Evolutionary conservation across 2,329 filamentous ascomycete species (phyloP).

Genomic region (Dendrostoma leiphaemia): DNA sequence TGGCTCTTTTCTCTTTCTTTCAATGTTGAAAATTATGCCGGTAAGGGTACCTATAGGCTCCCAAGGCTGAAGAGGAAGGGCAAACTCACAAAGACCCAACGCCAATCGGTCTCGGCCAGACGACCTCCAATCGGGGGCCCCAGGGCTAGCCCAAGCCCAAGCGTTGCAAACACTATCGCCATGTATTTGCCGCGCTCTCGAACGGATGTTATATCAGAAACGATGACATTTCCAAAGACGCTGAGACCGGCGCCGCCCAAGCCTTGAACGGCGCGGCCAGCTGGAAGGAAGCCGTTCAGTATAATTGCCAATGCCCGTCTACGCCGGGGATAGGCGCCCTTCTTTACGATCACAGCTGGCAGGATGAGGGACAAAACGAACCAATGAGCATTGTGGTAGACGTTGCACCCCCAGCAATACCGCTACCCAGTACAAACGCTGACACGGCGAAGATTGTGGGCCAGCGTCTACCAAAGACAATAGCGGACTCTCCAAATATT

Average conservation of each 20-base stretch:
- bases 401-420: slow-evolving; percentile 37
- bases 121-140: background rate
- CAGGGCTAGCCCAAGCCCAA: background rate
- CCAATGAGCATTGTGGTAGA: slow-evolving; percentile 38
- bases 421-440: slow-evolving; percentile 44
- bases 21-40: no score
- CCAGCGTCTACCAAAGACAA: slow-evolving; percentile 43
- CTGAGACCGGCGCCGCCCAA: background rate
- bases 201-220: background rate
- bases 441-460: slow-evolving; percentile 31
- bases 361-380: background rate
- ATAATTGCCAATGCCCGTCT: background rate
- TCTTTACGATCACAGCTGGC: no score
- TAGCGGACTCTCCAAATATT: slow-evolving; percentile 38
- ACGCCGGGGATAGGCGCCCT: no score
- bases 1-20: no score
- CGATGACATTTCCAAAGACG: background rate
- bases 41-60: no score
- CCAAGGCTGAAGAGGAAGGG: background rate
- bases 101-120: background rate
- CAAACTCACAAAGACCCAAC: slow-evolving; percentile 1
- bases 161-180: background rate
- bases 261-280: background rate
- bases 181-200: slow-evolving; percentile 3
- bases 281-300: background rate